A percentile compares a stretch with the other conserved stretches of the same genome.
These are phyloP conservation scores for Trametes coccinea DNA, from an alignment of 768 basidiomycete genomes.

Conservation along the genomic window DNA sequence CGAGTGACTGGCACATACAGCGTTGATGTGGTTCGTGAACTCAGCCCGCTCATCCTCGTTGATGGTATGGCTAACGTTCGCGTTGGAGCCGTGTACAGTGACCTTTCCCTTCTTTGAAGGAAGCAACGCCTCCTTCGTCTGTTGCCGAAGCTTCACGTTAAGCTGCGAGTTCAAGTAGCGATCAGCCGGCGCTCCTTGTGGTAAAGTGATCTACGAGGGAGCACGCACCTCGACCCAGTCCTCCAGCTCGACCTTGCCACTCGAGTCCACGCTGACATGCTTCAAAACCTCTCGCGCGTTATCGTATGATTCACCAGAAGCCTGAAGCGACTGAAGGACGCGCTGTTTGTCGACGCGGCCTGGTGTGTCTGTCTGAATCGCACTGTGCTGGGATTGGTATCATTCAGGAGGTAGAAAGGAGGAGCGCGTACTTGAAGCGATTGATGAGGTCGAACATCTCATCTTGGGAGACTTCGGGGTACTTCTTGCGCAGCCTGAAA, in stretches of 20 bases:
- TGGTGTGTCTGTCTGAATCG: slow-evolving; percentile 75
- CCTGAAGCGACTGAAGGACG: slow-evolving; percentile 76
- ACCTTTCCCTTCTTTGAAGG: slow-evolving; percentile 84
- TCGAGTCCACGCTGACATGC: slow-evolving; percentile 89
- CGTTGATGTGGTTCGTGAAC: slow-evolving; percentile 99
- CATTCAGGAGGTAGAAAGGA: background rate
- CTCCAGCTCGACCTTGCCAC: slow-evolving; percentile 94
- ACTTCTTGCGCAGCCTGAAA: slow-evolving; percentile 87
- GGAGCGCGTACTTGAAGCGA: slow-evolving; percentile 84
- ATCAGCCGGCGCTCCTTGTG: slow-evolving; percentile 19
- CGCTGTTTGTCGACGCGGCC: slow-evolving; percentile 82
- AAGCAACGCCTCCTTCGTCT: slow-evolving; percentile 41
- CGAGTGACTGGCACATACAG: slow-evolving; percentile 50
- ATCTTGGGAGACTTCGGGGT: slow-evolving; percentile 86
- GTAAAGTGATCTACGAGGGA: slow-evolving; percentile 14
- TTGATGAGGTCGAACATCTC: slow-evolving; percentile 95
- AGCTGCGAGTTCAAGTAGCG: slow-evolving; percentile 46
- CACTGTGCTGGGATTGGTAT: slow-evolving; percentile 41
- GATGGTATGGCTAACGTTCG: slow-evolving; percentile 95
- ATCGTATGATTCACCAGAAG: slow-evolving; percentile 88
- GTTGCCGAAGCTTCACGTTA: slow-evolving; percentile 73
- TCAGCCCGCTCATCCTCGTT: slow-evolving; percentile 95
- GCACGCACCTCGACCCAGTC: slow-evolving; percentile 94
- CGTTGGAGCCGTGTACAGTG: slow-evolving; percentile 91
- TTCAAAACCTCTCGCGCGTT: slow-evolving; percentile 88